Evolutionary conservation across 805 yeast species (phyloP), one percentile per base, ranked within the genome.

Genomic region (Lachancea fermentati): DNA sequence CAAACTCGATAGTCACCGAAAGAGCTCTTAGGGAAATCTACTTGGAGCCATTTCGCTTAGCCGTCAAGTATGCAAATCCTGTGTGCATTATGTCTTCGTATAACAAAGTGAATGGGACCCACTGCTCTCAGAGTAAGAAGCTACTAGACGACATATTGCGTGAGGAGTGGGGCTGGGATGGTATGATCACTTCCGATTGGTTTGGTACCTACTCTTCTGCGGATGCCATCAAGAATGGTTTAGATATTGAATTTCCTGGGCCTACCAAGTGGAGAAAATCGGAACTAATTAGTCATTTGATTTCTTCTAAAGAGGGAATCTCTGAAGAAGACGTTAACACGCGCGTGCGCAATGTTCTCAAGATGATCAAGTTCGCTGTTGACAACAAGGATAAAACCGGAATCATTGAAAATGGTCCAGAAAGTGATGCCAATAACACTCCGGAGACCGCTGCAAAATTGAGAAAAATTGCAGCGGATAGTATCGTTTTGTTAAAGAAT

Each of bases 161-260:
- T 41, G 53, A 65, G 2, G 83, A 79, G 54, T 79, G 81, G 81
- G 62, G 65, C 4, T 79, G 68, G 61, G 63, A 72, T 5, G 85
- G 85, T 32, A 55, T 71, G 29, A 55, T 71, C 26, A 76, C 79
- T 78, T 72, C 79, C 19, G 85, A 79, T 58, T 79, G 85, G 85
- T 72, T 52, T 52, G 85, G 85, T 18, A 67, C 70, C 7, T 77
- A 73, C 55, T 66, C 78, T 12, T 60, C 62, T 28, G 65, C 63
- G 32, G 70, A 66, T 32, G 50, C 79, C 11, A 54, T 78, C 34
- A 66, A 69, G 30, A 75, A 75, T 26, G 84, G 85, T 5, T 61
- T 79, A 41, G 80, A 78, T 52, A 62, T 79, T 49, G 85, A 79
- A 57, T 76, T 77, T 81, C 85, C 85, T 1, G 85, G 85, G 28